Evolutionary conservation across 129 eudicot genomes (phyloP).

Genomic region (Chrysanthemum seticuspe): DNA sequence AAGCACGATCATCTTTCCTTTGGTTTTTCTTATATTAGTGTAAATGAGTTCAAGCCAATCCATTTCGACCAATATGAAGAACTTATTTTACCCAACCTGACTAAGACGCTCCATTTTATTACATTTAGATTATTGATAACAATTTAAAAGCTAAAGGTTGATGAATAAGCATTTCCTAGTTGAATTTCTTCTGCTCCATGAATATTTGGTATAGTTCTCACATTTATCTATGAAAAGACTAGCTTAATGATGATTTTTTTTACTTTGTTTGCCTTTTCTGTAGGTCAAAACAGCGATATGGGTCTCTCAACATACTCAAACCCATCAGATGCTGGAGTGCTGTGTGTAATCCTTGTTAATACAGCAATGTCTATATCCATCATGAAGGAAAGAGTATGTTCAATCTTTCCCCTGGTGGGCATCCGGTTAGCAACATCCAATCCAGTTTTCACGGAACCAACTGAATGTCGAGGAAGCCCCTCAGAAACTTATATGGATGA

Average conservation of each 20-base stretch:
- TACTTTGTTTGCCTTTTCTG: slow-evolving; percentile 1
- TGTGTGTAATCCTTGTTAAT: slow-evolving; percentile 65
- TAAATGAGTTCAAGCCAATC: not conserved
- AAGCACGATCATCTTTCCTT: too few relatives aligned
- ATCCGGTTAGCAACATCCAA: slow-evolving; percentile 41
- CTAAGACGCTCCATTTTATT: not conserved
- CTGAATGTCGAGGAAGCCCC: slow-evolving; percentile 39
- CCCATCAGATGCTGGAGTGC: slow-evolving; percentile 68
- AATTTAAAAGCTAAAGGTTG: slow-evolving; percentile 10
- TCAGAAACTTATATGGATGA: slow-evolving; percentile 63
- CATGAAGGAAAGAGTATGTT: slow-evolving; percentile 48
- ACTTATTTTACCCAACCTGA: not conserved
- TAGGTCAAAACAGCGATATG: slow-evolving; percentile 48
- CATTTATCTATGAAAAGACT: too few relatives aligned
- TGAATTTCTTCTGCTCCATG: too few relatives aligned
- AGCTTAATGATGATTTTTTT: not conserved
- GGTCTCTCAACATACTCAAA: slow-evolving; percentile 63
- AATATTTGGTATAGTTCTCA: too few relatives aligned
- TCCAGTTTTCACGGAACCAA: slow-evolving; percentile 30
- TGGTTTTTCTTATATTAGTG: too few relatives aligned
- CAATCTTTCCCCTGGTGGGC: slow-evolving; percentile 56
- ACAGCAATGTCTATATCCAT: slow-evolving; percentile 60
- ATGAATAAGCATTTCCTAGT: slow-evolving; percentile 13
- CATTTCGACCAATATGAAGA: not conserved
- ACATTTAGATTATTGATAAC: not conserved